Conservation (phyloP, 805 yeast genomes). For the Candida chilensis region DNA sequence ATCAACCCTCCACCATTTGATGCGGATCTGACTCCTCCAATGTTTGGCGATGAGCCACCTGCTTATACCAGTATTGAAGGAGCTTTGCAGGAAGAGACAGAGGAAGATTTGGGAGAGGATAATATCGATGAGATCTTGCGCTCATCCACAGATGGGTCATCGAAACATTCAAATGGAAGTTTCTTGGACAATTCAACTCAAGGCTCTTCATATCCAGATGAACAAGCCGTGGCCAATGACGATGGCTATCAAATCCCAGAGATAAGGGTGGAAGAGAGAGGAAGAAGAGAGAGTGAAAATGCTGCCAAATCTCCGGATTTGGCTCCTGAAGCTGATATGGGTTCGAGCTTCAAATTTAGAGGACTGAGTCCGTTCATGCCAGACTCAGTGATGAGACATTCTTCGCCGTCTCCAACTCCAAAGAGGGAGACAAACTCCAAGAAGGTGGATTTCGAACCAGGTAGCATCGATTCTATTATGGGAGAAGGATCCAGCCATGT, state of each 20-base stretch:
- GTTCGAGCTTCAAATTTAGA: neutral
- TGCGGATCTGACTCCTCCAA: slow-evolving; percentile 22
- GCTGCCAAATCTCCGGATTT: too few species aligned
- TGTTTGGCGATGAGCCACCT: slow-evolving; percentile 7
- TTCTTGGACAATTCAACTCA: too few species aligned
- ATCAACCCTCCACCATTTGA: slow-evolving; percentile 59
- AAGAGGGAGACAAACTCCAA: too few species aligned
- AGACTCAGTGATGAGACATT: neutral
- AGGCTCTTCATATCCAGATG: too few species aligned
- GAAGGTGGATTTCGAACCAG: too few species aligned
- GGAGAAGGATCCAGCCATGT: too few species aligned
- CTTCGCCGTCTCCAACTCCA: neutral
- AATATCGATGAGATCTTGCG: slow-evolving; percentile 3
- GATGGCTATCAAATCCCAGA: too few species aligned
- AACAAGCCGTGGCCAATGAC: too few species aligned
- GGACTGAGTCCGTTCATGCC: slow-evolving; percentile 1
- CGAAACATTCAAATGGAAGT: neutral
- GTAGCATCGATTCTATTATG: too few species aligned
- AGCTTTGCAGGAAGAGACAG: slow-evolving; percentile 6
- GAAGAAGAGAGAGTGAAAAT: too few species aligned
- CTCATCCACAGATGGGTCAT: slow-evolving; percentile 2
- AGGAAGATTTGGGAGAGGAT: slow-evolving; percentile 3
- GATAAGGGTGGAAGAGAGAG: too few species aligned
- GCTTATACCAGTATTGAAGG: slow-evolving; percentile 9
- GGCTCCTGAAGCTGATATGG: slow-evolving; percentile 1